phyloP scores from a whole-genome alignment of 2,329 filamentous ascomycete species.

The Paraconiothyrium sp. region DNA sequence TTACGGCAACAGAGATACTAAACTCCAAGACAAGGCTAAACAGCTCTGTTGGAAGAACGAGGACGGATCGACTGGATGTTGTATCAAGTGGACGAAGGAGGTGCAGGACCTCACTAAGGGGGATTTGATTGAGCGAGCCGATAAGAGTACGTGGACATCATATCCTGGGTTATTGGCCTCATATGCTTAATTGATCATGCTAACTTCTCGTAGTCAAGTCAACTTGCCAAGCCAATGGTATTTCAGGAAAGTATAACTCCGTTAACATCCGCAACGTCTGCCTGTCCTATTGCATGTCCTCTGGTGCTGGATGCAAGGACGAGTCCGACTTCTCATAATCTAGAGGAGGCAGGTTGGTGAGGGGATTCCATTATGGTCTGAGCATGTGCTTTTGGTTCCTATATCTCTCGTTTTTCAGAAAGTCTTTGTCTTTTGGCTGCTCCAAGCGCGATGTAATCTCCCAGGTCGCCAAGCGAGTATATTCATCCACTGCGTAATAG shows the following conservation, averaged over 20 bases:
- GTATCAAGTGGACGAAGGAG: slow-evolving; percentile 5
- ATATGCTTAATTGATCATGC: slow-evolving; percentile 6
- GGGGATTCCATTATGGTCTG: too few species aligned
- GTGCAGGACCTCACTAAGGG: not conserved
- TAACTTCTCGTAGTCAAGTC: slow-evolving; percentile 8
- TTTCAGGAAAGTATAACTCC: slow-evolving; percentile 7
- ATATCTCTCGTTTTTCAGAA: too few species aligned
- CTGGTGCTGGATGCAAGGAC: slow-evolving; percentile 9
- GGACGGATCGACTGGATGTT: slow-evolving; percentile 6
- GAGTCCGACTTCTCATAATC: slow-evolving; percentile 4
- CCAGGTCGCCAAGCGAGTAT: too few species aligned
- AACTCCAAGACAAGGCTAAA: not conserved
- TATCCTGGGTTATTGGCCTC: not conserved
- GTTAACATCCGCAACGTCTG: slow-evolving; percentile 6
- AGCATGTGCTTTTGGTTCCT: too few species aligned
- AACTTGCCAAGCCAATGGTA: not conserved
- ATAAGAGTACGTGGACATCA: slow-evolving; percentile 7
- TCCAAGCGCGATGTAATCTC: too few species aligned
- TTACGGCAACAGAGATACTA: slow-evolving; percentile 6
- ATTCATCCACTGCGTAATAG: too few species aligned
- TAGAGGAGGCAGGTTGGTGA: not conserved
- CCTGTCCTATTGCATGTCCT: slow-evolving; percentile 8
- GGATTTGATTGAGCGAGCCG: slow-evolving; percentile 3
- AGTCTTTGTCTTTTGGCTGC: too few species aligned
- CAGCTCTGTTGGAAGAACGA: slow-evolving; percentile 7